phyloP scores from a whole-genome alignment of 2,329 filamentous ascomycete genomes.

The Dactylonectria macrodidyma region DNA sequence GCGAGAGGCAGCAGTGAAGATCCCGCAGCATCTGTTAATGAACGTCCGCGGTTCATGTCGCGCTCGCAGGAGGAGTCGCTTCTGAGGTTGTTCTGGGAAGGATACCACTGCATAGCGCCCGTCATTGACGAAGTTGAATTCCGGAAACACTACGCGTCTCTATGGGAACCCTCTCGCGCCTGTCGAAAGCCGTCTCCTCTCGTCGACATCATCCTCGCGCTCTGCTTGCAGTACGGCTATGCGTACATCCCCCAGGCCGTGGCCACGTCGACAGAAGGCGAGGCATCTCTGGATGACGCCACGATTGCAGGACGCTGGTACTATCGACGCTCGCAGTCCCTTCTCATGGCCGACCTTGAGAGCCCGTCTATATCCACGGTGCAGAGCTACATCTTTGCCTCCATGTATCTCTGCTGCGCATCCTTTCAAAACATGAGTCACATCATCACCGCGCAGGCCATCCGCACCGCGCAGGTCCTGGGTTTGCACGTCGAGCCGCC shows the following conservation, averaged over 20 bases:
- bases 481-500: constrained; percentile 65
- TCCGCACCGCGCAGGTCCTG: constrained; percentile 62
- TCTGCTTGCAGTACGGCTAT: constrained; percentile 65
- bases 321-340: constrained; percentile 62
- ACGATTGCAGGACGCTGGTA: constrained; percentile 61
- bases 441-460: constrained; percentile 55
- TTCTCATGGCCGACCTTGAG: constrained; percentile 62
- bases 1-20: not conserved
- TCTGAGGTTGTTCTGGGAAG: constrained; percentile 63
- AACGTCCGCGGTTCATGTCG: constrained; percentile 42
- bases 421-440: constrained; percentile 65
- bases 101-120: constrained; percentile 57
- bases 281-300: constrained; percentile 49
- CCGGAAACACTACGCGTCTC: constrained; percentile 58
- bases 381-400: constrained; percentile 62
- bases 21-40: not conserved
- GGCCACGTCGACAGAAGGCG: not conserved
- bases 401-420: constrained; percentile 62
- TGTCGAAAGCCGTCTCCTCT: constrained; percentile 62
- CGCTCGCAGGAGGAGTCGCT: constrained; percentile 63
- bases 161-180: constrained; percentile 52
- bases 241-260: constrained; percentile 37
- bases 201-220: constrained; percentile 66
- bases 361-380: constrained; percentile 63
- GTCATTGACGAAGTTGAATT: constrained; percentile 63